Evolutionary conservation across 2,329 filamentous ascomycete species (phyloP).

Genomic region (Thielaviopsis euricoi): DNA sequence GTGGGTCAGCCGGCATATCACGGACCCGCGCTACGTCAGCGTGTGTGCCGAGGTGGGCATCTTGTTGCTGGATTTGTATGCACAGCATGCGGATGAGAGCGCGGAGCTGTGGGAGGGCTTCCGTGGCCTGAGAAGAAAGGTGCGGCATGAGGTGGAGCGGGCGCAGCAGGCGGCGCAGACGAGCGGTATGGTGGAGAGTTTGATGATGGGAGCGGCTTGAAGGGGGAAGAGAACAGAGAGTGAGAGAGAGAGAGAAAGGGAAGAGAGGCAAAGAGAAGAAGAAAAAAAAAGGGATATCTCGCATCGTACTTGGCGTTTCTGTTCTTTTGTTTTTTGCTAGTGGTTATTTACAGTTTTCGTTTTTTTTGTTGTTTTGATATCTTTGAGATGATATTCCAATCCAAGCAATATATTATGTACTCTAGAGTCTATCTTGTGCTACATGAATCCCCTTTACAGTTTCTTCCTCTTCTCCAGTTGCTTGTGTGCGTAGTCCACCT

Average conservation of each 20-base stretch:
- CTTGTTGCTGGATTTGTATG: conserved; percentile 74
- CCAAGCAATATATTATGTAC: no score
- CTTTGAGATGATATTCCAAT: no score
- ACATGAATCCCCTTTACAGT: no score
- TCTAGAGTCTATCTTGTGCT: no score
- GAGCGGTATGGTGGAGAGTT: conserved; percentile 68
- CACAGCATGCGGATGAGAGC: conserved; percentile 59
- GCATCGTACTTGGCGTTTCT: neutral
- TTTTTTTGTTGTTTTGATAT: no score
- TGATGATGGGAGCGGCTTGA: conserved; percentile 30
- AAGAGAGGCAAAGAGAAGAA: neutral
- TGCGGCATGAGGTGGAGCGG: conserved; percentile 63
- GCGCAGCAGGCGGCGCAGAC: conserved; percentile 71
- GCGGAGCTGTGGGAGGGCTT: conserved; percentile 57
- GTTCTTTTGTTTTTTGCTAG: neutral
- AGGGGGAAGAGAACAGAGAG: neutral
- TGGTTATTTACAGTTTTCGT: neutral
- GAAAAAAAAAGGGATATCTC: neutral
- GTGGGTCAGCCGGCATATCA: conserved; percentile 69
- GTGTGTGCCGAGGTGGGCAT: conserved; percentile 73
- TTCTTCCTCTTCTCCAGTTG: no score
- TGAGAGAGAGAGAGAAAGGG: neutral
- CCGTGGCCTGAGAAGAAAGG: conserved; percentile 49
- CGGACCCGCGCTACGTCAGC: conserved; percentile 64
- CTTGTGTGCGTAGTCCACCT: no score